Percentiles rank a stretch among this genome's conserved stretches.
phyloP scores from a whole-genome alignment of 805 yeast species.

The Candida maesae region DNA sequence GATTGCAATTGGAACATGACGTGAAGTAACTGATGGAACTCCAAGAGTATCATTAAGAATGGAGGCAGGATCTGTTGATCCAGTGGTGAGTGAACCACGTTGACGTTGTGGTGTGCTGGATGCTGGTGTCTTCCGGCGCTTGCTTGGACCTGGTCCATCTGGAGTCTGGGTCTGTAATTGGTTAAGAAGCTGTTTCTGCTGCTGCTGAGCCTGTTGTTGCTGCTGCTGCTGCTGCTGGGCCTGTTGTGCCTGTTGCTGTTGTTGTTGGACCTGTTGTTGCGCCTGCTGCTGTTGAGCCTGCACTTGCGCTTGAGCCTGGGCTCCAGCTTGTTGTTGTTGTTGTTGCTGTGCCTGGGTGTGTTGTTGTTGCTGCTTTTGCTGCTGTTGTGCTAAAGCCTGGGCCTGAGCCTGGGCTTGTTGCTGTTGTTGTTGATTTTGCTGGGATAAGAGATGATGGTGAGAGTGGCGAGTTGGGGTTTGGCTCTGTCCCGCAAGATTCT shows the following conservation, averaged over 20 bases:
- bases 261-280: no score
- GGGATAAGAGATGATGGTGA: constrained; percentile 3
- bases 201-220: no score
- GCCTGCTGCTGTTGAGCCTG: no score
- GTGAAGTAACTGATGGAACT: constrained; percentile 7
- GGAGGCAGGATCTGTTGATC: constrained; percentile 16
- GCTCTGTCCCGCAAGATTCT: not conserved
- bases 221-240: no score
- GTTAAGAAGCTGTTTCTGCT: no score
- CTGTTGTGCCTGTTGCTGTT: no score
- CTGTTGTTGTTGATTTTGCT: constrained; percentile 4
- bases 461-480: not conserved
- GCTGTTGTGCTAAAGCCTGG: no score
- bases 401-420: constrained; percentile 2
- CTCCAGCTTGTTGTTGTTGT: no score
- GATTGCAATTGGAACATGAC: constrained; percentile 16
- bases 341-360: constrained; percentile 2
- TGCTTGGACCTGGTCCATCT: not conserved
- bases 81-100: constrained; percentile 1
- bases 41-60: constrained; percentile 20
- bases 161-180: no score
- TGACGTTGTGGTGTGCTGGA: not conserved
- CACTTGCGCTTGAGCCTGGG: no score
- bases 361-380: not conserved
- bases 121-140: no score